These are phyloP conservation scores for Ulvella scutata DNA, from an alignment of 139 green algal genomes.

Conservation along the genomic window DNA sequence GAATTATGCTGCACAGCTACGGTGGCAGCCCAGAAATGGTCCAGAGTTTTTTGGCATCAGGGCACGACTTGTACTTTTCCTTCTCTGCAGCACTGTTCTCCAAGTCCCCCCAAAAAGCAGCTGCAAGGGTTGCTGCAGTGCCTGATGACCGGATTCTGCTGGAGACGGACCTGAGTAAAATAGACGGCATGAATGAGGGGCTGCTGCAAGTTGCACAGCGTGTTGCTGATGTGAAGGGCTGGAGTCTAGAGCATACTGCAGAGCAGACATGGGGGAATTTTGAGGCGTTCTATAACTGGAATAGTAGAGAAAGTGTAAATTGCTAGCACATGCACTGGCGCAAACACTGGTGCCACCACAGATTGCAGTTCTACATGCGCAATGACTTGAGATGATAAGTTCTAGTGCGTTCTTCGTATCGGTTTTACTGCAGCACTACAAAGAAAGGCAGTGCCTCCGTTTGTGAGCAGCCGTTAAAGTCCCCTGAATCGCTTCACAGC, in stretches of 20 bases:
- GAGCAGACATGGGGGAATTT: background rate
- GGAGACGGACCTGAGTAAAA: constrained; percentile 18
- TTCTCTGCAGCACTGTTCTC: constrained; percentile 27
- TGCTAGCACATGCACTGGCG: no score
- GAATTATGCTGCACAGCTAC: constrained; percentile 27
- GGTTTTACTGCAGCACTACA: no score
- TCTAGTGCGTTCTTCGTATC: no score
- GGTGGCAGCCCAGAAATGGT: constrained; percentile 22
- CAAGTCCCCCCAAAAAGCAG: constrained; percentile 9
- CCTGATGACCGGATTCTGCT: constrained; percentile 24
- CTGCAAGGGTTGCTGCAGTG: constrained; percentile 14
- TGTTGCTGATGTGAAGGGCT: constrained; percentile 8
- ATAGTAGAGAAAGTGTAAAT: no score
- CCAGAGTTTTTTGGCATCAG: constrained; percentile 5
- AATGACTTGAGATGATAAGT: no score
- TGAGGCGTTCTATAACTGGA: constrained; percentile 8
- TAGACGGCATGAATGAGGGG: constrained; percentile 3
- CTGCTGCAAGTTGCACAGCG: constrained; percentile 5
- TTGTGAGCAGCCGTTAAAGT: no score
- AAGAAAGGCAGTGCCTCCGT: no score
- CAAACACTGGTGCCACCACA: no score
- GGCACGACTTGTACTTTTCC: constrained; percentile 24
- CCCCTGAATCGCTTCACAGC: no score
- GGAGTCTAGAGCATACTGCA: background rate
- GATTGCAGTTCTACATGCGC: no score